These are phyloP conservation scores for Exophiala oligosperma DNA, from an alignment of 2,329 filamentous ascomycete species.

Conservation along the genomic window DNA sequence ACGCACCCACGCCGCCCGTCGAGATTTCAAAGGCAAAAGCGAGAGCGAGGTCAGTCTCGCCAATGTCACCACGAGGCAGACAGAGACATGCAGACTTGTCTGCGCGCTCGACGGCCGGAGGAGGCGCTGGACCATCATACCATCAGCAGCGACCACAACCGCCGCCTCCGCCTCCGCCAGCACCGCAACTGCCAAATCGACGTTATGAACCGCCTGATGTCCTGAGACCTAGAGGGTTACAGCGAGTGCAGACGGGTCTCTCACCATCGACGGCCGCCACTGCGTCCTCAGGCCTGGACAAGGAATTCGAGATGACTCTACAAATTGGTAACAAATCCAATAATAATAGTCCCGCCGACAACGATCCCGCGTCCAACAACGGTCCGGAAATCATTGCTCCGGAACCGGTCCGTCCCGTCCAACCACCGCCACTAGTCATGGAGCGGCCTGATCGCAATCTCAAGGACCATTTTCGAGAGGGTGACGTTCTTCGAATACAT, in stretches of 20 bases:
- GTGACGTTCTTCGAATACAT: conserved; percentile 16
- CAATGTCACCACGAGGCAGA: conserved; percentile 7
- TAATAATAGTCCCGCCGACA: conserved; percentile 2
- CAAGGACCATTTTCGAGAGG: conserved; percentile 10
- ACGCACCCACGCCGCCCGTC: conserved; percentile 69
- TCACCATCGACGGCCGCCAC: neutral
- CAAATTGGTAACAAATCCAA: conserved; percentile 11
- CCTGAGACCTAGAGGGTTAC: conserved; percentile 18
- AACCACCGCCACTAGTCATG: conserved; percentile 16
- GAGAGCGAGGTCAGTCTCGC: conserved; percentile 27
- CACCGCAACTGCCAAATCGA: neutral
- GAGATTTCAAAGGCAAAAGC: conserved; percentile 59
- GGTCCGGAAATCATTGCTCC: conserved; percentile 22
- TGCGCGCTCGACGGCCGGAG: neutral
- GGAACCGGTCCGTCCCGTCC: conserved; percentile 20
- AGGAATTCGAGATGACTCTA: conserved; percentile 30
- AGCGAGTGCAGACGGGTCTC: conserved; percentile 21
- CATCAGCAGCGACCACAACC: neutral
- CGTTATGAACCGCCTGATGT: conserved; percentile 16
- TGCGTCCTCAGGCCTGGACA: conserved; percentile 16
- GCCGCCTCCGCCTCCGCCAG: no score
- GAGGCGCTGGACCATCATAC: neutral
- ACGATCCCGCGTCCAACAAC: conserved; percentile 1
- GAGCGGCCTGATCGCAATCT: conserved; percentile 6
- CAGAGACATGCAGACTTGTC: neutral